Conservation (phyloP, 1,284 basidiomycete species). For the Heterobasidion parviporum region DNA sequence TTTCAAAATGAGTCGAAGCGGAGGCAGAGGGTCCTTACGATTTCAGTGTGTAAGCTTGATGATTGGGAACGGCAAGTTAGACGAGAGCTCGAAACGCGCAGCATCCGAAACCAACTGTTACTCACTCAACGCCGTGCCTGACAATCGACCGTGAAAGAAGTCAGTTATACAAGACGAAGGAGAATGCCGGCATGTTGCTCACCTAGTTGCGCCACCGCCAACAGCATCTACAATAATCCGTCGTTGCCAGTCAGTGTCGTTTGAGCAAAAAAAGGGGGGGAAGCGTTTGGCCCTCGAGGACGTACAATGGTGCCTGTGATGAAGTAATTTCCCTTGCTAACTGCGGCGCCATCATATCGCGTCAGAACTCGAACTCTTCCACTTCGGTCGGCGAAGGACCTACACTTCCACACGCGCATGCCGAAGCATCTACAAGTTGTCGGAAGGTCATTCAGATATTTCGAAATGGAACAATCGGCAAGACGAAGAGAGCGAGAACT, state of each 20-base stretch:
- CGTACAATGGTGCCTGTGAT: conserved; percentile 51
- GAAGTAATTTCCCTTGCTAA: conserved; percentile 49
- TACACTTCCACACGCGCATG: conserved; percentile 65
- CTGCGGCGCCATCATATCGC: conserved; percentile 22
- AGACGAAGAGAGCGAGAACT: conserved; percentile 16
- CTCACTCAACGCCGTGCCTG: too few relatives aligned
- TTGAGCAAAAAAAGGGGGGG: not conserved
- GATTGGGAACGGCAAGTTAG: not conserved
- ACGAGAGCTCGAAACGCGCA: not conserved
- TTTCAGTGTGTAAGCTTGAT: not conserved
- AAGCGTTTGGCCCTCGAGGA: conserved; percentile 3
- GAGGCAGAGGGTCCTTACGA: not conserved
- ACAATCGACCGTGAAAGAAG: too few relatives aligned
- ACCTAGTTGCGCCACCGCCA: conserved; percentile 12
- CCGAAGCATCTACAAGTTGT: conserved; percentile 42
- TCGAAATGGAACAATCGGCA: not conserved
- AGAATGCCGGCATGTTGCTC: not conserved
- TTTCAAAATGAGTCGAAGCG: too few relatives aligned
- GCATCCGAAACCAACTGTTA: too few relatives aligned
- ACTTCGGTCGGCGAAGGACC: conserved; percentile 15
- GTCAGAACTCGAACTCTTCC: not conserved
- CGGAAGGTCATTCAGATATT: not conserved
- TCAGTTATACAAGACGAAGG: too few relatives aligned
- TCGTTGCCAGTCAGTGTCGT: not conserved
- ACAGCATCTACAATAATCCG: conserved; percentile 3